Conservation (phyloP, 208 protist species). For the Crithidia fasciculata region DNA sequence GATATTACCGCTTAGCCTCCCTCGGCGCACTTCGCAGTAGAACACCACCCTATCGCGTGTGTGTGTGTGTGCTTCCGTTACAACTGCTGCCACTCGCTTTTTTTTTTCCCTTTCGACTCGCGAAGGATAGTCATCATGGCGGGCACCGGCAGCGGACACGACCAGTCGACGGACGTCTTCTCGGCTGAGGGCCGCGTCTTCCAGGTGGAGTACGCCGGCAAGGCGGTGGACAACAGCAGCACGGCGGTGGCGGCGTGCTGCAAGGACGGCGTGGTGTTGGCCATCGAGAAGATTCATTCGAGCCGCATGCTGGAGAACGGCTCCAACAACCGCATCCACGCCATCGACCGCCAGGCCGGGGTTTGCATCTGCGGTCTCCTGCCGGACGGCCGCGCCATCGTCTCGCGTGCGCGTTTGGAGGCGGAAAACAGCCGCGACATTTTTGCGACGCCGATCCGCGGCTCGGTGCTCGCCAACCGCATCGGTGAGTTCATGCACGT, state of each 20-base stretch:
- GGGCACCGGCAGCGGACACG: conserved; percentile 92
- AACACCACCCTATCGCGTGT: too few relatives aligned
- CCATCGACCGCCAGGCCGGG: conserved; percentile 94
- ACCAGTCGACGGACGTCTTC: conserved; percentile 98
- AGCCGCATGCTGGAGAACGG: conserved; percentile 96
- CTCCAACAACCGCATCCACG: conserved; percentile 96
- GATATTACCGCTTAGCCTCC: too few relatives aligned
- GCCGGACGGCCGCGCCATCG: conserved; percentile 96
- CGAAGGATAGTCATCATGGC: conserved; percentile 37
- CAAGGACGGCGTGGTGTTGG: conserved; percentile 98
- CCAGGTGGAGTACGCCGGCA: conserved; percentile 99
- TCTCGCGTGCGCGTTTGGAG: conserved; percentile 93
- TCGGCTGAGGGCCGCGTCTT: conserved; percentile 99
- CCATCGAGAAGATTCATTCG: conserved; percentile 97
- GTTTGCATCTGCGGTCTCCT: conserved; percentile 95
- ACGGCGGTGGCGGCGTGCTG: conserved; percentile 97
- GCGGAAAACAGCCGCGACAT: conserved; percentile 92
- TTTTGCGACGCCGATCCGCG: conserved; percentile 94
- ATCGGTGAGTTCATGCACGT: conserved; percentile 95
- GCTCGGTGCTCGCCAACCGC: conserved; percentile 88
- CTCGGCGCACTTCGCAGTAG: too few relatives aligned
- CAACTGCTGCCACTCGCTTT: not conserved
- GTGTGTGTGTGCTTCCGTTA: too few relatives aligned
- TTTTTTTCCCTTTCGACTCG: not conserved
- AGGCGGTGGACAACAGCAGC: conserved; percentile 99